phyloP scores from a whole-genome alignment of 1,284 basidiomycete species.

The Papiliotrema fonsecae region DNA sequence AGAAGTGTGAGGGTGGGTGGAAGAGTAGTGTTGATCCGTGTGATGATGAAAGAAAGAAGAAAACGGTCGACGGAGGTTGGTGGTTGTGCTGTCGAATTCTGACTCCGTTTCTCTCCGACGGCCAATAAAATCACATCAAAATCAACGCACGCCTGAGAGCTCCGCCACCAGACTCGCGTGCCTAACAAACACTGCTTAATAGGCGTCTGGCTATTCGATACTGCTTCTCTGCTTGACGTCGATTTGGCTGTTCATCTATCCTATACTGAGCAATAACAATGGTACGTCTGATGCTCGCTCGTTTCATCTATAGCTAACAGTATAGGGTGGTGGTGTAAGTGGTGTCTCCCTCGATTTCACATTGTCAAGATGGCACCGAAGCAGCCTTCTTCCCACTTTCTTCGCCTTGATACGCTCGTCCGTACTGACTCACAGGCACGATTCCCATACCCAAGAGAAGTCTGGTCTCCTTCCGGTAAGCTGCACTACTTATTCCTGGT shows the following conservation, averaged over 20 bases:
- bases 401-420: no score
- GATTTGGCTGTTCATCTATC: background rate
- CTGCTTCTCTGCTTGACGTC: background rate
- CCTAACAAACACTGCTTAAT: no score
- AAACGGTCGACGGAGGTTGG: background rate
- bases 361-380: background rate
- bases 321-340: slow-evolving; percentile 11
- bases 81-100: no score
- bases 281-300: background rate
- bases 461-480: slow-evolving; percentile 52
- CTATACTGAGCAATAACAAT: background rate
- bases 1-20: background rate
- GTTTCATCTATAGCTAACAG: background rate
- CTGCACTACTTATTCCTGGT: background rate
- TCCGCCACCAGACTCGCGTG: no score
- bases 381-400: background rate
- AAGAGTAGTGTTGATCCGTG: background rate
- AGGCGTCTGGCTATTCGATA: no score
- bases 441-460: slow-evolving; percentile 57
- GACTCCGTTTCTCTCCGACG: no score
- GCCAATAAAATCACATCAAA: no score
- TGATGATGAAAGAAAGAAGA: background rate
- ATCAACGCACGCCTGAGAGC: no score
- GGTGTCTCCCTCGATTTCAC: background rate
- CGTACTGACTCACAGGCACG: slow-evolving; percentile 32